Percentiles rank a stretch among this genome's conserved stretches.
phyloP scores from a whole-genome alignment of 257 asterid genomes.

The Mentha longifolia region DNA sequence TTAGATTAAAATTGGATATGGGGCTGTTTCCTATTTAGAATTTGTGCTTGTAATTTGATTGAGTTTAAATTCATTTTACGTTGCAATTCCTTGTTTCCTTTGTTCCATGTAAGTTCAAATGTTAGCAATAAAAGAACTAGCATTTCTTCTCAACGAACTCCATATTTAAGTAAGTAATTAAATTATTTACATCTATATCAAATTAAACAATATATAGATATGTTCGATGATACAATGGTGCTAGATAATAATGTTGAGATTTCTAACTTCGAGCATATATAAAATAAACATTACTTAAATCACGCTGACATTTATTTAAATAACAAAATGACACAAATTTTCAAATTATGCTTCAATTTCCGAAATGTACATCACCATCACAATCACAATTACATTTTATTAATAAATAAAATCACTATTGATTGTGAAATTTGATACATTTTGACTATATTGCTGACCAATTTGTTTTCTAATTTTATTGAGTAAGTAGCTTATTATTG shows the following conservation, averaged over 20 bases:
- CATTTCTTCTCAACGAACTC: neutral
- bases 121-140: slow-evolving; percentile 27
- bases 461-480: neutral
- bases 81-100: slow-evolving; percentile 29
- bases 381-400: neutral
- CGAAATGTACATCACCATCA: neutral
- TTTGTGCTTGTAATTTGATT: slow-evolving; percentile 39
- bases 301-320: neutral
- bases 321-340: neutral
- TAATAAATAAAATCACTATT: neutral
- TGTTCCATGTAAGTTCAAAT: slow-evolving; percentile 20
- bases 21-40: slow-evolving; percentile 19
- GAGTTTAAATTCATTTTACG: slow-evolving; percentile 34
- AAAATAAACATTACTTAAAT: neutral
- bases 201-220: too few relatives aligned
- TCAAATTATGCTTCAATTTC: neutral
- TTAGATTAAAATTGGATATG: neutral
- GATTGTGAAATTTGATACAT: neutral
- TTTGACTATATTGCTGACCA: neutral
- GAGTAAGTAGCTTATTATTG: too few relatives aligned
- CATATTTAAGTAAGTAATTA: too few relatives aligned
- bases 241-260: too few relatives aligned
- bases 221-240: too few relatives aligned
- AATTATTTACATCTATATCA: too few relatives aligned
- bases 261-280: too few relatives aligned